A percentile compares a stretch with the other conserved stretches of the same genome.
phyloP scores from a whole-genome alignment of 352 stramenopile genomes.

The Aphanomyces euteiches region DNA sequence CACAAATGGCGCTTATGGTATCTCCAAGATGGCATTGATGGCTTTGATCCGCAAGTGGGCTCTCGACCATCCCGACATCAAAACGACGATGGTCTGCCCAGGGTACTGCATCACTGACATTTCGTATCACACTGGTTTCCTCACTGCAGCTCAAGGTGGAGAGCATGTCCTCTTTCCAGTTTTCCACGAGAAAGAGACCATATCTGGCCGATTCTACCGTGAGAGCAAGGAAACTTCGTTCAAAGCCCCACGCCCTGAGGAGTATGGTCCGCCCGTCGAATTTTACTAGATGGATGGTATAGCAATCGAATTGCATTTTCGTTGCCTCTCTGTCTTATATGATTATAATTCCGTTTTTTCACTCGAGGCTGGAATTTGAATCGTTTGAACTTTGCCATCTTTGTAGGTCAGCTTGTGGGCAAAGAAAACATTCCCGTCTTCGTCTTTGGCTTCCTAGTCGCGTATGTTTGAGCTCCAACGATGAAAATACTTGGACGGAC shows the following conservation, averaged over 20 bases:
- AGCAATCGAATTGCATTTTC: too few species aligned
- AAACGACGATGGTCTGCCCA: constrained; percentile 6
- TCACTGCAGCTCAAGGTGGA: constrained; percentile 3
- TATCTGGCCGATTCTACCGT: constrained; percentile 6
- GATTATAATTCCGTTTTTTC: too few species aligned
- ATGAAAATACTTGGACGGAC: too few species aligned
- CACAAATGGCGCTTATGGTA: constrained; percentile 5
- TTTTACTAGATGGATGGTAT: too few species aligned
- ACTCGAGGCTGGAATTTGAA: not conserved
- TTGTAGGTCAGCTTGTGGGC: constrained; percentile 12
- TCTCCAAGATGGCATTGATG: not conserved
- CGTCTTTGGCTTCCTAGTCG: not conserved
- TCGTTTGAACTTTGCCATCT: constrained; percentile 13
- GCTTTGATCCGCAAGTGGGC: constrained; percentile 4
- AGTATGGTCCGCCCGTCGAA: not conserved
- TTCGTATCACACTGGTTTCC: not conserved
- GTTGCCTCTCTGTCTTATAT: too few species aligned
- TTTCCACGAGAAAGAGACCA: not conserved
- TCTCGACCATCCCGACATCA: not conserved
- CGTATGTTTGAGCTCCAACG: too few species aligned
- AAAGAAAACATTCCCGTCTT: constrained; percentile 13
- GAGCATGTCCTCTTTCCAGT: constrained; percentile 8
- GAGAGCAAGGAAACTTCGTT: not conserved
- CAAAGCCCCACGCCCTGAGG: not conserved
- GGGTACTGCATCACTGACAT: constrained; percentile 6